Percentiles rank a stretch among this genome's conserved stretches.
Evolutionary conservation across 345 rosid genomes (phyloP).

Genomic region (Schrenkiella parvula): DNA sequence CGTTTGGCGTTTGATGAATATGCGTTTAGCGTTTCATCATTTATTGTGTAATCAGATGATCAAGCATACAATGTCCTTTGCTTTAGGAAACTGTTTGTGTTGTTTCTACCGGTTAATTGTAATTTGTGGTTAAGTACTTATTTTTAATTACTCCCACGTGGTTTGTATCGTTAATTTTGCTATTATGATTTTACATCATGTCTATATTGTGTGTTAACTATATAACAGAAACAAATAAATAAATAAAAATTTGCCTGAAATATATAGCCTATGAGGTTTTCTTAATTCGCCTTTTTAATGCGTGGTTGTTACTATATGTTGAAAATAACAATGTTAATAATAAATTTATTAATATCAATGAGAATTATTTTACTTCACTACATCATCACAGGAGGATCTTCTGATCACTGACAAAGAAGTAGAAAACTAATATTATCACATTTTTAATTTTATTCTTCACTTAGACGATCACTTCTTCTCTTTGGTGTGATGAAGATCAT

Average conservation of each 20-base stretch:
- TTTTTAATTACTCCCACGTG: slow-evolving; percentile 10
- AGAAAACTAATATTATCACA: not conserved
- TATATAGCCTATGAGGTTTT: not conserved
- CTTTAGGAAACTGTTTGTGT: slow-evolving; percentile 16
- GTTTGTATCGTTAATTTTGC: slow-evolving; percentile 13
- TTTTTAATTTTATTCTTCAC: not conserved
- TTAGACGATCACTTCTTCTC: slow-evolving; percentile 1
- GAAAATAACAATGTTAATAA: not conserved
- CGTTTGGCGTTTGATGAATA: slow-evolving; percentile 14
- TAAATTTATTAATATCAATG: not conserved
- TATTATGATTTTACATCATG: not conserved
- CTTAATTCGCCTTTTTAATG: not conserved
- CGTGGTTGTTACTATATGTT: not conserved
- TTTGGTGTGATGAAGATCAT: slow-evolving; percentile 8
- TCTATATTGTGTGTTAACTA: not conserved
- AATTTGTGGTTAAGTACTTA: slow-evolving; percentile 28
- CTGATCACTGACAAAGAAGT: not conserved
- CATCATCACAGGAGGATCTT: not conserved
- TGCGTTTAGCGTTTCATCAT: slow-evolving; percentile 15
- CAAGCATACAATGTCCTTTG: slow-evolving; percentile 14
- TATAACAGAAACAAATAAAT: not conserved
- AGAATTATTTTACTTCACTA: not conserved
- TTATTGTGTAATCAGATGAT: slow-evolving; percentile 9
- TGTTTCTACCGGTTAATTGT: slow-evolving; percentile 15
- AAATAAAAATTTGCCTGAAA: not conserved